Base-by-base conservation (phyloP, 352 stramenopile genomes). In the Phytophthora meadii region DNA sequence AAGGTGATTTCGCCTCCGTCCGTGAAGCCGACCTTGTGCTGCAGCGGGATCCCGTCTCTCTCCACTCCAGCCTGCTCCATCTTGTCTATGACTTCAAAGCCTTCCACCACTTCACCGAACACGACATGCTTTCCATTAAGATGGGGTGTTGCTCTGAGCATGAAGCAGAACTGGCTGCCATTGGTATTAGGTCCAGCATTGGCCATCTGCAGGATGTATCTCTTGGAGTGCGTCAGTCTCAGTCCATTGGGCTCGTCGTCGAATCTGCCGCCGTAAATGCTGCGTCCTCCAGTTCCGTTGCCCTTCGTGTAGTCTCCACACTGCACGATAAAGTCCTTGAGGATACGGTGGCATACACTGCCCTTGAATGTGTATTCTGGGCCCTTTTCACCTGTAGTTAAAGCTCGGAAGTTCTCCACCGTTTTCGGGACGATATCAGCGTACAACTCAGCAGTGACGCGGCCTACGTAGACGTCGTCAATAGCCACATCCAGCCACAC, bases 111-210 rank as follows among this genome's bases (percentile, higher is more conserved):
- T 60, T 94, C 79, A n/a, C 88, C 88, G 64, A 95, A 95, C 24
- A 95, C 82, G 22, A 93, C 86, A 60, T 95, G 88, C 51, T 90
- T 81, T 59, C 88, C 88, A 60, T 95, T 92, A 37, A 95, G 68
- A 68, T 93, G 82, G 22, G 82, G 82, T 37, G 82, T 70, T 0
- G 84, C 58, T 42, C 74, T 77, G 48, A 95, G 65, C 86, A 94
- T 99, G 57, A 99, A 99, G 79, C 99, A 99, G 77, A 99, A 99
- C 79, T 99, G 98, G 53, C 85, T 98, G 24, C 98, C 97, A 70
- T 99, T 99, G 5, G 98, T 99, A 76, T 98, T 94, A 19, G 81
- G 87, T 0, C 98, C 98, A 34, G 90, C 87, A 74, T 99, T 99
- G 30, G 98, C 98, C 98, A 99, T 99, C 56, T 97, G 84, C 36